Percentiles rank a stretch among this genome's conserved stretches.
These are phyloP conservation scores for Suhomyces maxii DNA, from an alignment of 1,139 yeast genomes.

Conservation along the genomic window DNA sequence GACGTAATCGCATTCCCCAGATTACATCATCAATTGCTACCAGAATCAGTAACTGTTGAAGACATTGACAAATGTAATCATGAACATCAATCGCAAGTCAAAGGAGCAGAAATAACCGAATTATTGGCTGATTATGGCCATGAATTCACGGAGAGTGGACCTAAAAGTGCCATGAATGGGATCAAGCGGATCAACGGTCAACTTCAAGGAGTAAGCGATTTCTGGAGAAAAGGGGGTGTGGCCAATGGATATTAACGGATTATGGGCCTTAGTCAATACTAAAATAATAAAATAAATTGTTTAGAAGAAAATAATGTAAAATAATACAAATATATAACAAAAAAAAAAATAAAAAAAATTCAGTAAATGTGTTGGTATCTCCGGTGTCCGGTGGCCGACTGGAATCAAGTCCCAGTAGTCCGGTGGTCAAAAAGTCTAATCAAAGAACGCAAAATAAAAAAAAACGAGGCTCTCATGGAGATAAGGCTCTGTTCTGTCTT, in stretches of 20 bases:
- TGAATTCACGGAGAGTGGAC: conserved; percentile 33
- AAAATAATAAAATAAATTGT: no score
- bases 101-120: conserved; percentile 10
- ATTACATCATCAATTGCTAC: conserved; percentile 85
- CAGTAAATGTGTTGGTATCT: no score
- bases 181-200: conserved; percentile 24
- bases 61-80: conserved; percentile 31
- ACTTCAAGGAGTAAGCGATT: conserved; percentile 44
- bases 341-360: no score
- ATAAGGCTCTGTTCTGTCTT: background rate
- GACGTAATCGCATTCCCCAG: conserved; percentile 78
- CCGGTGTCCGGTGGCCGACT: no score
- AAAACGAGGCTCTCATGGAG: background rate
- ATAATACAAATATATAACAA: no score
- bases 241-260: conserved; percentile 32
- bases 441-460: no score
- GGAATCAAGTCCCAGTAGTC: no score
- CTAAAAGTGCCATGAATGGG: conserved; percentile 47
- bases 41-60: conserved; percentile 68
- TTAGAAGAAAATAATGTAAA: no score
- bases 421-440: no score
- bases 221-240: conserved; percentile 46
- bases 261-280: background rate
- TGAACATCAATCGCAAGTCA: conserved; percentile 21
- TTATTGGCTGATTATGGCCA: conserved; percentile 28